Percentiles rank a stretch among this genome's conserved stretches.
These are phyloP conservation scores for Pichia sp. DNA, from an alignment of 1,139 yeast genomes.

Conservation along the genomic window DNA sequence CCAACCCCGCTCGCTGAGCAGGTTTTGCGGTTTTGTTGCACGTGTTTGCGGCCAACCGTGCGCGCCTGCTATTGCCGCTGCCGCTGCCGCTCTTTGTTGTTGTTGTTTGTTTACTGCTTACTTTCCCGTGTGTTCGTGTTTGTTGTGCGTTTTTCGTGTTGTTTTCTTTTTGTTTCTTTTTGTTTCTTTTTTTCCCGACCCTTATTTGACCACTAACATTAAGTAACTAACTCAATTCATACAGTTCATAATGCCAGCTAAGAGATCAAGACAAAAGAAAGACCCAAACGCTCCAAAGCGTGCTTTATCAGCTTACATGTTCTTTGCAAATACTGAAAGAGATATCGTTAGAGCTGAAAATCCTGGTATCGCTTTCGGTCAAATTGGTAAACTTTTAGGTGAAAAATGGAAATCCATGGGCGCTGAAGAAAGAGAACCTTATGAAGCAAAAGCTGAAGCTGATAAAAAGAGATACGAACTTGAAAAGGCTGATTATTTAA, in stretches of 20 bases:
- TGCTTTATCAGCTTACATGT: slow-evolving; percentile 96
- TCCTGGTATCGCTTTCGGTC: slow-evolving; percentile 91
- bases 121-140: neutral
- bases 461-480: slow-evolving; percentile 97
- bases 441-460: slow-evolving; percentile 86
- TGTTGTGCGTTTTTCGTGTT: neutral
- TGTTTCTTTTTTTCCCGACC: neutral
- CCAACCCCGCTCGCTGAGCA: no score
- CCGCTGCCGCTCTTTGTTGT: neutral
- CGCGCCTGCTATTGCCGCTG: no score
- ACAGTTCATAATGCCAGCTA: slow-evolving; percentile 17
- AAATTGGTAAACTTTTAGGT: slow-evolving; percentile 87
- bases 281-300: slow-evolving; percentile 99
- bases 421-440: slow-evolving; percentile 78
- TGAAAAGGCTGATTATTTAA: slow-evolving; percentile 85
- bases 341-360: slow-evolving; percentile 90
- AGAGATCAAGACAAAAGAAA: slow-evolving; percentile 28
- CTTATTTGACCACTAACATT: slow-evolving; percentile 1
- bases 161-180: neutral
- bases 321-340: slow-evolving; percentile 96
- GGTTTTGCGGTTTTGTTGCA: no score
- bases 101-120: neutral
- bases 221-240: neutral
- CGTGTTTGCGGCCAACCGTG: no score
- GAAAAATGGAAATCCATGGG: slow-evolving; percentile 91